These are phyloP conservation scores for Penicillium occitanis DNA, from an alignment of 2,329 filamentous ascomycete species.

Conservation along the genomic window DNA sequence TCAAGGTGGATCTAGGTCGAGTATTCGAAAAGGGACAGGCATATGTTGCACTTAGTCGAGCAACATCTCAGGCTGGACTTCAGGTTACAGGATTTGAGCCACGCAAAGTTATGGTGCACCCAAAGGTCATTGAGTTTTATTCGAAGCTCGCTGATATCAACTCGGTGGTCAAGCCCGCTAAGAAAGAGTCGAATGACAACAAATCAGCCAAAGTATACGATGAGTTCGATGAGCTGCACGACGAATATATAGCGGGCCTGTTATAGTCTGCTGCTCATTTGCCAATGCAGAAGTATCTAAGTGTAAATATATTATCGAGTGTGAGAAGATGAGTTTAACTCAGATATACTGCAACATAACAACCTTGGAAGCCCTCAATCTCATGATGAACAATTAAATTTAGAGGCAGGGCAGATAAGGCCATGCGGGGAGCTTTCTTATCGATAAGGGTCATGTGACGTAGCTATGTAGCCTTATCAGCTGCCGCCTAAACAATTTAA, in stretches of 20 bases:
- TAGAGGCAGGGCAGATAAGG: not conserved
- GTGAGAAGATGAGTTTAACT: not conserved
- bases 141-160: constrained; percentile 74
- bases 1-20: constrained; percentile 87
- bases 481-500: constrained; percentile 7
- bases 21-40: constrained; percentile 98
- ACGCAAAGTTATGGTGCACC: constrained; percentile 89
- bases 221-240: constrained; percentile 51
- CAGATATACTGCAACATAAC: not conserved
- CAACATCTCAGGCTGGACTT: constrained; percentile 80
- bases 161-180: constrained; percentile 41
- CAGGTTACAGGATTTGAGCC: constrained; percentile 88
- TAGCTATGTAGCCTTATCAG: constrained; percentile 3
- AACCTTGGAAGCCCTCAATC: too few relatives aligned
- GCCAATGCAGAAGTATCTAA: not conserved
- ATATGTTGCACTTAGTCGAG: constrained; percentile 92
- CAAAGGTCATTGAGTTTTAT: constrained; percentile 83
- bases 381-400: too few relatives aligned
- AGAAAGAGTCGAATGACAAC: constrained; percentile 28
- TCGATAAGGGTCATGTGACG: constrained; percentile 23
- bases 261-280: constrained; percentile 2
- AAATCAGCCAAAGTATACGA: constrained; percentile 31
- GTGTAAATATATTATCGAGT: constrained; percentile 1
- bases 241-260: constrained; percentile 22
- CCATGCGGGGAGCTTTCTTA: constrained; percentile 14